Evolutionary conservation across 2,329 filamentous ascomycete species (phyloP).

Genomic region (Diaporthe citri): DNA sequence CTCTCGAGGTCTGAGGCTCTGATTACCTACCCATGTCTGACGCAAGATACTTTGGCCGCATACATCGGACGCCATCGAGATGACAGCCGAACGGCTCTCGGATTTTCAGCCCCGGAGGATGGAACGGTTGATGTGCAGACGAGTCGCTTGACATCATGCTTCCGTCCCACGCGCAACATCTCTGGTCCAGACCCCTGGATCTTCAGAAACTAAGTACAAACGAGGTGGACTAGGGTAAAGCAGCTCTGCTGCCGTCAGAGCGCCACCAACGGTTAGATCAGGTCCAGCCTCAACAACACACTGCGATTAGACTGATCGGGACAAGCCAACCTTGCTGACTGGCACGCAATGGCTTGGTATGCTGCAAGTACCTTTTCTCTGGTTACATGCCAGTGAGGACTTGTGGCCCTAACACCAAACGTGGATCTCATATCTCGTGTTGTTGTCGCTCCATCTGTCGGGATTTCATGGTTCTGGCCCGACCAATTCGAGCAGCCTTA

Average conservation of each 20-base stretch:
- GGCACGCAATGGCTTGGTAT: too few relatives aligned
- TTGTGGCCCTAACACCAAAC: background rate
- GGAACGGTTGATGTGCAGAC: background rate
- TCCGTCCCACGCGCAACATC: background rate
- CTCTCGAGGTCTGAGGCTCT: background rate
- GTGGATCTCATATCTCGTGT: background rate
- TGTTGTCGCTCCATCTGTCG: background rate
- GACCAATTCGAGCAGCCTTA: background rate
- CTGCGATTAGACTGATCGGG: background rate
- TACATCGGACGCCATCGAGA: background rate
- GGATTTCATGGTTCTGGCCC: background rate
- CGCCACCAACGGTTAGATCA: background rate
- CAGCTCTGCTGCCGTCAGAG: background rate
- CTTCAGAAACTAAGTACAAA: background rate
- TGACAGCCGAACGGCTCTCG: background rate
- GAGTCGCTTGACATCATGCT: background rate
- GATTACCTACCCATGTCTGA: background rate
- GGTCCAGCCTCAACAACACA: too few relatives aligned
- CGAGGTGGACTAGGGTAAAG: background rate
- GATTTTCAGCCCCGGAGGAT: background rate
- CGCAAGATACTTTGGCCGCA: background rate
- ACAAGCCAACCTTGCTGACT: background rate
- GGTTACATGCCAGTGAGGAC: too few relatives aligned
- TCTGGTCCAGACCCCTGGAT: conserved; percentile 8
- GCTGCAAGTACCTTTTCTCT: too few relatives aligned